A percentile compares a stretch with the other conserved stretches of the same genome.
phyloP scores from a whole-genome alignment of 352 stramenopile species.

The Aphanomyces euteiches region DNA sequence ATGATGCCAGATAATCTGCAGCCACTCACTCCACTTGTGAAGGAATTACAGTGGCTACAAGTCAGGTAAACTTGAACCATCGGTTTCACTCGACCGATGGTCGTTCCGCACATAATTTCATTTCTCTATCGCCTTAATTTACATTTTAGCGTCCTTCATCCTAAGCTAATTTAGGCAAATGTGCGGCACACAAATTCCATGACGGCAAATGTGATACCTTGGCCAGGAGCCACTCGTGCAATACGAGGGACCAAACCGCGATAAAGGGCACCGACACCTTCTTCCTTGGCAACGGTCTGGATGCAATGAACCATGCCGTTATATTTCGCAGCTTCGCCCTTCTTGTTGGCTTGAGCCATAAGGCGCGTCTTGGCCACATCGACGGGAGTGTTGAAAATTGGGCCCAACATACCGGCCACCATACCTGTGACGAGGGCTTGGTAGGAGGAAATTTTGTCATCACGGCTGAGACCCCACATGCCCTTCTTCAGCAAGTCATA shows the following conservation, averaged over 20 bases:
- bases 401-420: constrained; percentile 32
- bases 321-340: constrained; percentile 71
- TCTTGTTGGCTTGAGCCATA: constrained; percentile 49
- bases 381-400: constrained; percentile 32
- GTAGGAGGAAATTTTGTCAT: constrained; percentile 29
- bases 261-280: constrained; percentile 79
- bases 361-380: constrained; percentile 85
- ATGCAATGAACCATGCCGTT: constrained; percentile 66
- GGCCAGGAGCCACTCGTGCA: constrained; percentile 81
- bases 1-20: neutral
- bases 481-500: constrained; percentile 56
- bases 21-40: no score
- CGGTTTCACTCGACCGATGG: no score
- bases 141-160: no score
- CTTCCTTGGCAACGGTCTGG: constrained; percentile 75
- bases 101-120: no score
- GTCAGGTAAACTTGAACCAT: no score
- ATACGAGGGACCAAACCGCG: constrained; percentile 85
- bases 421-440: constrained; percentile 28
- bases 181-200: constrained; percentile 62
- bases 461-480: constrained; percentile 34
- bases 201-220: constrained; percentile 89
- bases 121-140: no score
- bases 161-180: constrained; percentile 21
- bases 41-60: no score